Evolutionary conservation across 1,139 yeast genomes (phyloP).

Genomic region (Lodderomyces margitis): DNA sequence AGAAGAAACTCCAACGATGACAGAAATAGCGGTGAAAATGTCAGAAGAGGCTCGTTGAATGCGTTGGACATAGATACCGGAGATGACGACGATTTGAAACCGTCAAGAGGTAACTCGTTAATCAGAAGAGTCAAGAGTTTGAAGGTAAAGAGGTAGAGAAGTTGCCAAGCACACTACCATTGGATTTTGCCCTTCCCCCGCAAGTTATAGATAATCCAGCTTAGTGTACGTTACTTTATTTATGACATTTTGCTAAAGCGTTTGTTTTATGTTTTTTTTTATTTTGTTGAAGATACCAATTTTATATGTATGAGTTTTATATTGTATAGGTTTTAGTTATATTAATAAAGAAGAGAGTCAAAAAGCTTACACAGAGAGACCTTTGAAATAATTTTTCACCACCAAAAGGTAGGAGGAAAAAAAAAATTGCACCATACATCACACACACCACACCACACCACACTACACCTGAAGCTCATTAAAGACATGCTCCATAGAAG

Average conservation of each 20-base stretch:
- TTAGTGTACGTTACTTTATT: neutral
- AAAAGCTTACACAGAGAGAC: too few relatives aligned
- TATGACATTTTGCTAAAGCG: constrained; percentile 1
- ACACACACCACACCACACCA: neutral
- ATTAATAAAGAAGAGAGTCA: neutral
- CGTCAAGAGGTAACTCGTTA: constrained; percentile 45
- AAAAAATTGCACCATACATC: constrained; percentile 4
- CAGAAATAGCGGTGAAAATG: constrained; percentile 8
- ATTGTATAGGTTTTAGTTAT: neutral
- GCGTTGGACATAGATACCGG: constrained; percentile 14
- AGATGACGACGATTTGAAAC: constrained; percentile 28
- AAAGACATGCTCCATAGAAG: neutral
- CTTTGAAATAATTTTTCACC: too few relatives aligned
- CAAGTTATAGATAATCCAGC: neutral
- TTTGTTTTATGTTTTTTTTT: too few relatives aligned
- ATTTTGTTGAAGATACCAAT: neutral
- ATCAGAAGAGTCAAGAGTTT: constrained; percentile 85
- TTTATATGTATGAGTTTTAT: constrained; percentile 2
- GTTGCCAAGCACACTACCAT: too few relatives aligned
- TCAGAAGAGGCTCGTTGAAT: constrained; percentile 23
- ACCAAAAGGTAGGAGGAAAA: constrained; percentile 5
- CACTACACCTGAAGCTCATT: too few relatives aligned
- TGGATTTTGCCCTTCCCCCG: neutral
- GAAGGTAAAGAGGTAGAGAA: constrained; percentile 52
- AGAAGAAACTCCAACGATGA: constrained; percentile 39